phyloP scores from a whole-genome alignment of 345 rosid species.

The Linum tenue region DNA sequence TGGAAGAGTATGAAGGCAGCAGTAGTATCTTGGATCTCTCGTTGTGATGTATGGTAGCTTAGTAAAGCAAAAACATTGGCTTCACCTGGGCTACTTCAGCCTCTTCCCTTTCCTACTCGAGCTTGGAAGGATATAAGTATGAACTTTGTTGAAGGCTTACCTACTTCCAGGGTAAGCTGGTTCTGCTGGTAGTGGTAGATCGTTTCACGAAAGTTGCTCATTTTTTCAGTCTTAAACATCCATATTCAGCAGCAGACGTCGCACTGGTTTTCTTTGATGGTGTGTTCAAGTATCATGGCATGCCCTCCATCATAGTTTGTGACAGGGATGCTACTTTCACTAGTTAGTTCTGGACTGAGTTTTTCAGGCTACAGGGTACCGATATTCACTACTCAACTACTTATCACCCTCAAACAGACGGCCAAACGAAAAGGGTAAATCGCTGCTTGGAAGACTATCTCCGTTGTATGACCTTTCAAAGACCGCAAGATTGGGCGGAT shows the following conservation, averaged over 20 bases:
- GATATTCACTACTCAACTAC: neutral
- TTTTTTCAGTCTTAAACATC: neutral
- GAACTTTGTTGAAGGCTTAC: neutral
- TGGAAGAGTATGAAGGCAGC: neutral
- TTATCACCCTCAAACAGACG: constrained; percentile 4
- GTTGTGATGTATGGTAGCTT: neutral
- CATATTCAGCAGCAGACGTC: neutral
- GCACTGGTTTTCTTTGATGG: neutral
- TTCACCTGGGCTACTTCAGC: neutral
- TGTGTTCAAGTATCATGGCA: neutral
- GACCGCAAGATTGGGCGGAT: neutral
- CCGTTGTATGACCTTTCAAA: neutral
- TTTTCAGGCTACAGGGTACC: neutral
- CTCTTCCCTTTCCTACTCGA: neutral
- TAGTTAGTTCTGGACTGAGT: neutral
- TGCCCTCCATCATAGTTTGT: neutral
- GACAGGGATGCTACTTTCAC: neutral
- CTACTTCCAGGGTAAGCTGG: neutral
- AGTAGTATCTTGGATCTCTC: neutral
- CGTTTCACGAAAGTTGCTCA: neutral
- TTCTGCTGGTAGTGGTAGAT: neutral
- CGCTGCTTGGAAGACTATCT: neutral
- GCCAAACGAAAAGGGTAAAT: neutral
- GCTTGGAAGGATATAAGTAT: constrained; percentile 1
- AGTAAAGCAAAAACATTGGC: neutral